A percentile compares a stretch with the other conserved stretches of the same genome.
Conservation (phyloP, 306 rosid species). For the Arachis hypogaea region DNA sequence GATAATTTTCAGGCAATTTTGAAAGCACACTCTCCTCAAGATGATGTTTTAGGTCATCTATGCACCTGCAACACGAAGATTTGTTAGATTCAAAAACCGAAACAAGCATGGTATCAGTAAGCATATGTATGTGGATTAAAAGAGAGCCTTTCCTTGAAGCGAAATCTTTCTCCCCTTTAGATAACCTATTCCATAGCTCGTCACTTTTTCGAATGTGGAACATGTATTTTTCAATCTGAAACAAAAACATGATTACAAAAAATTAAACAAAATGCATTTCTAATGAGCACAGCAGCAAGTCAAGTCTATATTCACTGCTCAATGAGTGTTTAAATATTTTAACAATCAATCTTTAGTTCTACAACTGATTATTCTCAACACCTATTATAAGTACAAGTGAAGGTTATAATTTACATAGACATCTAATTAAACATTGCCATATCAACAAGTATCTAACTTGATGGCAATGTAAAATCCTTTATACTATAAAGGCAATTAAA, state of each 20-base stretch:
- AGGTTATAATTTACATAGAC: background rate
- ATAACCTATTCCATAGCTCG: constrained; percentile 70
- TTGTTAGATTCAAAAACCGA: constrained; percentile 37
- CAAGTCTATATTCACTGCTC: constrained; percentile 5
- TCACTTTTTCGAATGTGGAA: constrained; percentile 65
- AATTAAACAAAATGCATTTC: constrained; percentile 22
- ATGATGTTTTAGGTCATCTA: constrained; percentile 69
- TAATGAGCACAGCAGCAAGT: constrained; percentile 18
- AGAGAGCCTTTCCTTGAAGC: constrained; percentile 54
- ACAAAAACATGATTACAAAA: constrained; percentile 28
- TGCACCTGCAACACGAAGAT: constrained; percentile 61
- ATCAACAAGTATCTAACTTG: too few relatives aligned
- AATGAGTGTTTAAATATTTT: constrained; percentile 21
- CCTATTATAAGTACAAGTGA: constrained; percentile 8
- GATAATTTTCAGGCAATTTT: constrained; percentile 75
- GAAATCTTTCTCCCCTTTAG: constrained; percentile 69
- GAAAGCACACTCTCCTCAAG: constrained; percentile 76
- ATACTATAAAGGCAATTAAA: too few relatives aligned
- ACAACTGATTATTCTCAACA: background rate
- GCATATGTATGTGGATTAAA: background rate
- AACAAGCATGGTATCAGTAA: background rate
- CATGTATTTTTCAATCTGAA: constrained; percentile 84
- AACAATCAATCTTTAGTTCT: background rate
- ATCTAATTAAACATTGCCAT: too few relatives aligned
- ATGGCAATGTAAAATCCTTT: too few relatives aligned